A percentile compares a stretch with the other conserved stretches of the same genome.
Conservation (phyloP, 352 stramenopile species). For the Globisporangium mamillatum region DNA sequence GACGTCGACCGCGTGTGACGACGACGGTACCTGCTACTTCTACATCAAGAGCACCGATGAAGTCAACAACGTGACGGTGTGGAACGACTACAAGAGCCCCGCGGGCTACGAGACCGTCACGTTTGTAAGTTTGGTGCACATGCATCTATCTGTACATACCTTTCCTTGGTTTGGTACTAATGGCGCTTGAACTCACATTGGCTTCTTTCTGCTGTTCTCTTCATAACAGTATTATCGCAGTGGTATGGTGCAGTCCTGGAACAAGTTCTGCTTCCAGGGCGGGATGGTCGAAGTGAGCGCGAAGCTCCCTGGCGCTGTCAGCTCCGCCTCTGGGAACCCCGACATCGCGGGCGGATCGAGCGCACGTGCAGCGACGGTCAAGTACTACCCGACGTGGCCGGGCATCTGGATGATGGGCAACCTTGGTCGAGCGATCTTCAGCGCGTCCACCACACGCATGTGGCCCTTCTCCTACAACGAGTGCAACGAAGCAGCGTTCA, state of each 20-base stretch:
- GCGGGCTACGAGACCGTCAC: slow-evolving; percentile 46
- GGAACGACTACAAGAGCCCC: slow-evolving; percentile 59
- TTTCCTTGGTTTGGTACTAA: not conserved
- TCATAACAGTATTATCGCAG: slow-evolving; percentile 12
- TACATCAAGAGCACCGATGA: slow-evolving; percentile 52
- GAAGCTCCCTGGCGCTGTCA: slow-evolving; percentile 78
- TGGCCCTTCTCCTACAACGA: slow-evolving; percentile 95
- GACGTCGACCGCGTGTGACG: slow-evolving; percentile 43
- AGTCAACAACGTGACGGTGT: slow-evolving; percentile 53
- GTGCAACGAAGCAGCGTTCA: slow-evolving; percentile 87
- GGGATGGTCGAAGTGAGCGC: slow-evolving; percentile 91
- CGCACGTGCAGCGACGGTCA: slow-evolving; percentile 26
- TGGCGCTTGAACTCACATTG: not conserved
- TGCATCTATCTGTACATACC: not conserved
- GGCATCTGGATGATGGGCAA: slow-evolving; percentile 97
- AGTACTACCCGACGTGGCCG: slow-evolving; percentile 86
- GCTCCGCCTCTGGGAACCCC: slow-evolving; percentile 50
- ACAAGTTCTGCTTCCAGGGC: slow-evolving; percentile 95
- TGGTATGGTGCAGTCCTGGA: slow-evolving; percentile 92
- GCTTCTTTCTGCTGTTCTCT: not conserved
- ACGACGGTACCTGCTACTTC: slow-evolving; percentile 43
- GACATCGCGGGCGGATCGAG: slow-evolving; percentile 68
- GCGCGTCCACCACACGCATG: slow-evolving; percentile 89
- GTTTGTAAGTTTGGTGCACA: slow-evolving; percentile 51
- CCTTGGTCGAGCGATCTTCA: slow-evolving; percentile 93